Base-by-base conservation (phyloP, 2,329 filamentous ascomycete genomes). In the Dactylellina sp. region DNA sequence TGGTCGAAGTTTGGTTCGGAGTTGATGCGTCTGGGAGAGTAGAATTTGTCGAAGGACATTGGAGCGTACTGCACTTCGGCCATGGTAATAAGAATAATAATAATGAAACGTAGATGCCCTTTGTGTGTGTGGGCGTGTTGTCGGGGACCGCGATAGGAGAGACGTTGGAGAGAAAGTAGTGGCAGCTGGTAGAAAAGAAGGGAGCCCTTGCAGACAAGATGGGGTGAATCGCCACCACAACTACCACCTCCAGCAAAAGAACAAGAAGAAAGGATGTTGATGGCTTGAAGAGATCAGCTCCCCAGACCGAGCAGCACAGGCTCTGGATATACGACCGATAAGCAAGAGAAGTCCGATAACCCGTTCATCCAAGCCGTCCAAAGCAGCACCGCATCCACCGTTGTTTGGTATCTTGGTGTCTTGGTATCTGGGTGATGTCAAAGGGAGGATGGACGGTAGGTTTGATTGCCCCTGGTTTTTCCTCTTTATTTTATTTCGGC, bases 1-100 rank as follows among this genome's bases (percentile, higher is more conserved):
- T 74, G 70, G 42, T 65, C 56, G 55, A 74, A 74, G 49, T 74
- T 74, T 62, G 61, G 70, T 50, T 56, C 70, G 40, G 70, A 74
- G 61, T 62, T 74, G n/a, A 65, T 61, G 42, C 70, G 61, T 12
- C 70, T 55, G 25, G 61, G 61, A 40, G 70, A 16, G 25, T 74
- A 74, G 55, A 74, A 66, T 40, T 66, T 74, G 70, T 74, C 70
- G 40, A 56, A 66, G 7, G 70, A 66, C 70, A 74, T 74, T 66
- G 70, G 70, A 42, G 70, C 70, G 47, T 66, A 74, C 40, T 74
- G 70, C 37, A 74, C 70, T 55, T 74, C 70, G 46, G 70, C 70
- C 70, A 74, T 74, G 47, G 39, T 65, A 56, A 25, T 49, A 14
- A 9, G 42, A 16, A 47, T 16, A 32, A 53, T n/a, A 11, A 24